Evolutionary conservation across 345 rosid genomes (phyloP), one percentile per base, ranked within the genome.

Genomic region (Salix exigua): DNA sequence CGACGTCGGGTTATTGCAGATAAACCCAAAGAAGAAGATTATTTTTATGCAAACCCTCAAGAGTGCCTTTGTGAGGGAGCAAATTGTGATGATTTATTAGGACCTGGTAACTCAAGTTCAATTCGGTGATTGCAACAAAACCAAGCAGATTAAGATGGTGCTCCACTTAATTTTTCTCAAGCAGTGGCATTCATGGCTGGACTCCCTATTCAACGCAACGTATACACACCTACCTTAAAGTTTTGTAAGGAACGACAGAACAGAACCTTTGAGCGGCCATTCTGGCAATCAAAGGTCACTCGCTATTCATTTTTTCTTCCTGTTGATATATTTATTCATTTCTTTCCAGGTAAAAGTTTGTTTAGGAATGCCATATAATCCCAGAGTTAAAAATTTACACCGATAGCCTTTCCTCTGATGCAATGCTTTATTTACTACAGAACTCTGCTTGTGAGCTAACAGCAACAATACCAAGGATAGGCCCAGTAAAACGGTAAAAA

Each of bases 21-120:
- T 85, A 91, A 87, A 82, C 99, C 99, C 0, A 93, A 93, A 85
- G 99, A 96, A 83, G 99, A 96, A 82, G 99, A 93, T 85, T 96
- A 96, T 85, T 96, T 96, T 85, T 93, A 93, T 61, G 93, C 98
- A 35, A 96, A 96, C 75, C 99, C 99, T 80, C 89, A 91, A 63
- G 99, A 96, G 78, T 96, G 99, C 85, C 88, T 96, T 14, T 93
- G 98, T 30, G 88, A 87, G 86, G 85, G 83, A 83, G 73, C 85
- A 77, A 82, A 75, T 75, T 93, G 98, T 78, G 86, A 87, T 74
- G 88, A 86, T 68, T 83, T 89, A 60, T 87, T 80, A 66, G 86
- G 84, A 71, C 75, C 62, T 75, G 60, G 67, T 66, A 89, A 85
- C 81, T 77, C 79, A 14, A 87, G 44, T 62, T 66, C 72, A 6